A percentile compares a stretch with the other conserved stretches of the same genome.
Conservation (phyloP, 1,139 yeast species). For the Scheffersomyces illinoinensis region DNA sequence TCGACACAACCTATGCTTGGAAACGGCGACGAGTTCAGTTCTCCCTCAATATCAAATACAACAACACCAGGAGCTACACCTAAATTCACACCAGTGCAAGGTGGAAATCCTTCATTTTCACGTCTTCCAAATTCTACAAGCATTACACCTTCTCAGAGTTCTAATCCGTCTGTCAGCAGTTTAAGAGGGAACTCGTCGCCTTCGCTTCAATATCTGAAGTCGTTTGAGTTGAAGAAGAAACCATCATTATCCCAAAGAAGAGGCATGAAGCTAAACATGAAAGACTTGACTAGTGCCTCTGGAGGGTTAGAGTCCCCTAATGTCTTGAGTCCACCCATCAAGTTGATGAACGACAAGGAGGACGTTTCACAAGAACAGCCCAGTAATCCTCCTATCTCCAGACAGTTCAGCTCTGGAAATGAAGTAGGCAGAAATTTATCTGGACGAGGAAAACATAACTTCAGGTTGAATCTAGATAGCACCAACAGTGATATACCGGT, state of each 20-base stretch:
- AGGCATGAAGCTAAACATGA: conserved; percentile 52
- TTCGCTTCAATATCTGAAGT: background rate
- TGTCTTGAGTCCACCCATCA: conserved; percentile 6
- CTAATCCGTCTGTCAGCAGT: background rate
- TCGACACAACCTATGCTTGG: background rate
- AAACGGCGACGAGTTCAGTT: background rate
- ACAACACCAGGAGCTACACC: background rate
- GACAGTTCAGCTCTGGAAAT: conserved; percentile 28
- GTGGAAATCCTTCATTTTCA: background rate
- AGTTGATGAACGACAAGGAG: conserved; percentile 1
- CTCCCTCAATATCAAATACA: background rate
- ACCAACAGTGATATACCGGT: conserved; percentile 13
- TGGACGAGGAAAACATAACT: conserved; percentile 40
- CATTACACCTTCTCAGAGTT: background rate
- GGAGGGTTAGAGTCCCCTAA: background rate
- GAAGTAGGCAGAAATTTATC: conserved; percentile 39
- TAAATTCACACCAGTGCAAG: background rate
- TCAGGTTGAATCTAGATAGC: conserved; percentile 34
- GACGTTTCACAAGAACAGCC: background rate
- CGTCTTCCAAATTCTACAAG: background rate
- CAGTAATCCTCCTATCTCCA: background rate
- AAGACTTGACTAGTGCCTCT: conserved; percentile 20
- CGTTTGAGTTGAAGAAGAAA: conserved; percentile 33
- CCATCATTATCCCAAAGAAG: conserved; percentile 61
- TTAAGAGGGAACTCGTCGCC: background rate